phyloP scores from a whole-genome alignment of 2,329 filamentous ascomycete genomes.

The Colletotrichum scovillei region DNA sequence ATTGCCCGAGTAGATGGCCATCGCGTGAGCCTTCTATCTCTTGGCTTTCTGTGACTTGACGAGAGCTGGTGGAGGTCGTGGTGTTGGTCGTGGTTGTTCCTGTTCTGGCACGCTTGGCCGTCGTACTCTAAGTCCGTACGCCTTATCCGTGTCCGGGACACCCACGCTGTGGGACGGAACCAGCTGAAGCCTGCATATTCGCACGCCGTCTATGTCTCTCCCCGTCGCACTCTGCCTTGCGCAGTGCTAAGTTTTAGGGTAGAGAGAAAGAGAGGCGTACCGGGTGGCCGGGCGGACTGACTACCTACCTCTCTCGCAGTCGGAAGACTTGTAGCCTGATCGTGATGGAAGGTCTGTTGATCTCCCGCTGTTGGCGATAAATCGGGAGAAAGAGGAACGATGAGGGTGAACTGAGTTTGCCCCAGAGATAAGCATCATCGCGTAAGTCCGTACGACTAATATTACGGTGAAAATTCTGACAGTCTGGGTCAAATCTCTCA shows the following conservation, averaged over 20 bases:
- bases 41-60: slow-evolving; percentile 20
- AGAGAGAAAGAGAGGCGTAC: slow-evolving; percentile 12
- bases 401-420: neutral
- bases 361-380: neutral
- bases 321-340: neutral
- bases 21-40: slow-evolving; percentile 27
- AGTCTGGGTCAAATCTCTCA: neutral
- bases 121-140: neutral
- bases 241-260: neutral
- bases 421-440: slow-evolving; percentile 22
- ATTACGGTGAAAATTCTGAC: neutral
- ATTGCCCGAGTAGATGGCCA: slow-evolving; percentile 24
- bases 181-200: neutral
- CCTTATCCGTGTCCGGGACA: slow-evolving; percentile 11
- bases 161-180: neutral
- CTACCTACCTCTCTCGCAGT: neutral
- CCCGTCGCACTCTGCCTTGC: neutral
- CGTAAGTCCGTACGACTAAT: neutral
- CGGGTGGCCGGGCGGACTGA: neutral
- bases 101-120: neutral
- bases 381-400: neutral
- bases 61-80: neutral
- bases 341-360: neutral
- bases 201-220: neutral
- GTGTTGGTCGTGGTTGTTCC: neutral